Percentiles rank a stretch among this genome's conserved stretches.
Conservation (phyloP, 768 basidiomycete species). For the Pleurotus giganteus region DNA sequence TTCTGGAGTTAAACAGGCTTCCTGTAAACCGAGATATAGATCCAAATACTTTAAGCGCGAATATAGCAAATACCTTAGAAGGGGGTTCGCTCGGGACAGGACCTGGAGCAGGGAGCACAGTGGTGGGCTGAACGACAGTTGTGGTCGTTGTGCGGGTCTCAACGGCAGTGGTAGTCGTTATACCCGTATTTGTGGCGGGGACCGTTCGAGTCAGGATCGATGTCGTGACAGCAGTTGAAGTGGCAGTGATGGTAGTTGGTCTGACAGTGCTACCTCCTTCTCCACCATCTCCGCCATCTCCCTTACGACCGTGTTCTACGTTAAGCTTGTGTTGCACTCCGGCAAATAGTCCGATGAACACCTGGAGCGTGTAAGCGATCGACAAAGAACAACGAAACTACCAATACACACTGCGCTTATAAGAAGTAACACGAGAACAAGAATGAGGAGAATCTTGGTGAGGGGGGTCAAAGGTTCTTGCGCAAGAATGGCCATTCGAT, state of each 20-base stretch:
- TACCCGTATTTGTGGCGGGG: slow-evolving; percentile 20
- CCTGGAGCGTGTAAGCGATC: slow-evolving; percentile 25
- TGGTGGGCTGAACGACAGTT: slow-evolving; percentile 39
- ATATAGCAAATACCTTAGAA: slow-evolving; percentile 18
- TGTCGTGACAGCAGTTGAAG: slow-evolving; percentile 35
- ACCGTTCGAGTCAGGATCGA: slow-evolving; percentile 29
- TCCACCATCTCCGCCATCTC: slow-evolving; percentile 25
- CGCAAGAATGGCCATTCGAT: slow-evolving; percentile 53
- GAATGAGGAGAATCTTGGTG: slow-evolving; percentile 76
- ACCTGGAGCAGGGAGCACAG: slow-evolving; percentile 36
- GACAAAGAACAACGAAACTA: background rate
- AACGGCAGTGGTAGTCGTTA: slow-evolving; percentile 14
- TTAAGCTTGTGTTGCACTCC: slow-evolving; percentile 81
- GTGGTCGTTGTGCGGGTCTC: slow-evolving; percentile 29
- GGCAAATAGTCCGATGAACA: slow-evolving; percentile 93
- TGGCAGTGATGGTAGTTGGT: slow-evolving; percentile 36
- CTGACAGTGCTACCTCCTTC: slow-evolving; percentile 15
- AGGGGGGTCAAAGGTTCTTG: slow-evolving; percentile 82
- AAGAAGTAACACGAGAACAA: slow-evolving; percentile 75
- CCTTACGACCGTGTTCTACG: slow-evolving; percentile 38
- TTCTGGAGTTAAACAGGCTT: slow-evolving; percentile 68
- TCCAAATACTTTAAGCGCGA: background rate
- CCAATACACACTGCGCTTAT: slow-evolving; percentile 54
- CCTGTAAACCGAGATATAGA: slow-evolving; percentile 31
- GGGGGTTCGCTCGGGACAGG: slow-evolving; percentile 24